Evolutionary conservation across 2,329 filamentous ascomycete species (phyloP).

Genomic region (Penicillium capsulatum): DNA sequence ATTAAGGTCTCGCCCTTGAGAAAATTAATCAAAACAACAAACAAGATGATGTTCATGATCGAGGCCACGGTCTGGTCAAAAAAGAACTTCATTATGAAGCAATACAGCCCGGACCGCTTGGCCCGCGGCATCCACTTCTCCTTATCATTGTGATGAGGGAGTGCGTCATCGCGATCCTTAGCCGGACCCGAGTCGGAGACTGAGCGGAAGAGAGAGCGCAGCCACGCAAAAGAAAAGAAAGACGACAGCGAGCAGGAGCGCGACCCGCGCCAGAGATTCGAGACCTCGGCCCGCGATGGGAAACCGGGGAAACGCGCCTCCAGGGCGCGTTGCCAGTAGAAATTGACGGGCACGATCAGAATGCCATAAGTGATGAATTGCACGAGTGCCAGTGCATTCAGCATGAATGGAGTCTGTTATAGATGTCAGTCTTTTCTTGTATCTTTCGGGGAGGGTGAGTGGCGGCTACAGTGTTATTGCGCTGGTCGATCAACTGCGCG

Average conservation of each 20-base stretch:
- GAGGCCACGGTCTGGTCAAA: conserved; percentile 57
- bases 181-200: neutral
- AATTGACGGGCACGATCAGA: conserved; percentile 75
- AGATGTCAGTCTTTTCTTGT: neutral
- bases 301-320: conserved; percentile 70
- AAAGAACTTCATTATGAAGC: conserved; percentile 51
- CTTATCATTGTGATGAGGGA: conserved; percentile 21
- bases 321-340: conserved; percentile 77
- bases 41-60: conserved; percentile 54
- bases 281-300: conserved; percentile 32
- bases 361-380: conserved; percentile 73
- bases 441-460: neutral
- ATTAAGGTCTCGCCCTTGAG: conserved; percentile 32
- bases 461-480: conserved; percentile 30
- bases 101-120: conserved; percentile 42
- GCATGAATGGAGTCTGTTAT: conserved; percentile 52
- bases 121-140: conserved; percentile 20
- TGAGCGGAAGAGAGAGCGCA: conserved; percentile 10
- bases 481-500: conserved; percentile 38
- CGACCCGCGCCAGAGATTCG: conserved; percentile 7
- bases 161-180: conserved; percentile 5
- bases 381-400: conserved; percentile 65
- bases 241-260: conserved; percentile 8
- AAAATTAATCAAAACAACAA: conserved; percentile 53
- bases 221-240: conserved; percentile 9